Evolutionary conservation across 1,284 basidiomycete species (phyloP).

Genomic region (Caloboletus firmus): DNA sequence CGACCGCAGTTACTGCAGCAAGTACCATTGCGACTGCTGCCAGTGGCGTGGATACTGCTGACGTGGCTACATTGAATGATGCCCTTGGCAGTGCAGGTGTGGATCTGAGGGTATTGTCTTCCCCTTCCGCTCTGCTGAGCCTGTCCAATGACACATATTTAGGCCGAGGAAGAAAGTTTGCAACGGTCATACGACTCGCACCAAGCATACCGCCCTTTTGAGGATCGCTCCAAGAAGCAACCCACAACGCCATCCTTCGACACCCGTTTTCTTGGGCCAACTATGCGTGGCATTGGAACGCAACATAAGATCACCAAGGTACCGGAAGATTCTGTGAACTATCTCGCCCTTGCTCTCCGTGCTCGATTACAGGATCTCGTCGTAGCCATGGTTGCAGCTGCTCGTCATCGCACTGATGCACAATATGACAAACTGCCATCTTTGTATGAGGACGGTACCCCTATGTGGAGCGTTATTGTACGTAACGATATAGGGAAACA

Average conservation of each 20-base stretch:
- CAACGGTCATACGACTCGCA: conserved; percentile 65
- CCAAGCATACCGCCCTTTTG: conserved; percentile 57
- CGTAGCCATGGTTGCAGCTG: conserved; percentile 67
- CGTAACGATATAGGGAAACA: conserved; percentile 75
- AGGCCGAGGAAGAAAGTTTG: conserved; percentile 81
- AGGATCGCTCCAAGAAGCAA: conserved; percentile 75
- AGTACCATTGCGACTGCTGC: conserved; percentile 25
- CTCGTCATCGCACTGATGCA: conserved; percentile 67
- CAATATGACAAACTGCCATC: conserved; percentile 70
- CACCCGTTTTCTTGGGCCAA: conserved; percentile 55
- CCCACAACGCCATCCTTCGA: conserved; percentile 64
- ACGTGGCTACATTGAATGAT: conserved; percentile 76
- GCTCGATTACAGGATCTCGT: conserved; percentile 72
- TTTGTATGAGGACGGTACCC: conserved; percentile 58
- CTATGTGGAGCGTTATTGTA: conserved; percentile 79
- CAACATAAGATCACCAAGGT: conserved; percentile 65
- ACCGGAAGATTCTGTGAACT: conserved; percentile 72
- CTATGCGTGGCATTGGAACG: conserved; percentile 62
- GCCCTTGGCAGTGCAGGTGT: conserved; percentile 81
- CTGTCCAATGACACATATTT: background rate
- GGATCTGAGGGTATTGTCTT: conserved; percentile 62
- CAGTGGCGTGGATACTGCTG: conserved; percentile 54
- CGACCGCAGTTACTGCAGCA: conserved; percentile 22
- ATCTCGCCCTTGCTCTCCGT: conserved; percentile 76
- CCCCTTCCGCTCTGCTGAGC: background rate